phyloP scores from a whole-genome alignment of 257 asterid genomes.

The Capsicum chinense region DNA sequence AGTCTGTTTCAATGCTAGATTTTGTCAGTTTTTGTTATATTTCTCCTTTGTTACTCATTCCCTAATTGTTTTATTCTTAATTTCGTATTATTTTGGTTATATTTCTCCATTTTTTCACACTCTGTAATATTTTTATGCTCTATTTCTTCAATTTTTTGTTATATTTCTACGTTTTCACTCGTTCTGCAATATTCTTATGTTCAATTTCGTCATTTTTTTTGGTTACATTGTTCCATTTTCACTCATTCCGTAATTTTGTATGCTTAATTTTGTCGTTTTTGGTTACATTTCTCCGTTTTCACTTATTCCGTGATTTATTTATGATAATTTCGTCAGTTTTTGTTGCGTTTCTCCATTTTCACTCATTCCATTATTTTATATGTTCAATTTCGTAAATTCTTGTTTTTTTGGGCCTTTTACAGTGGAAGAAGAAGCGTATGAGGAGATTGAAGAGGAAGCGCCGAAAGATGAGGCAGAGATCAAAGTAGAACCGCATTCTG shows the following conservation, averaged over 20 bases:
- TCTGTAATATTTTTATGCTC: not conserved
- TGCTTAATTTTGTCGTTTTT: too few species aligned
- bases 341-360: not conserved
- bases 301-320: not conserved
- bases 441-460: slow-evolving; percentile 71
- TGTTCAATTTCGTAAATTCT: not conserved
- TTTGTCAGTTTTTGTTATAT: not conserved
- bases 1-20: not conserved
- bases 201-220: too few species aligned
- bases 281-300: not conserved
- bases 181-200: too few species aligned
- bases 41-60: too few species aligned
- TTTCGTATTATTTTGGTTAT: not conserved
- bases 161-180: too few species aligned
- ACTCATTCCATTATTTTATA: not conserved
- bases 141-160: not conserved
- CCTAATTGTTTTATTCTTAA: too few species aligned
- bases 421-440: slow-evolving; percentile 72
- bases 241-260: too few species aligned
- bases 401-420: not conserved
- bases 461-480: slow-evolving; percentile 67
- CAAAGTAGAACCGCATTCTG: slow-evolving; percentile 41
- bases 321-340: not conserved
- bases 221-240: not conserved
- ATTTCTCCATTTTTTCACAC: not conserved